Base-by-base conservation (phyloP, 805 yeast genomes). In the Danielia reshetovae region DNA sequence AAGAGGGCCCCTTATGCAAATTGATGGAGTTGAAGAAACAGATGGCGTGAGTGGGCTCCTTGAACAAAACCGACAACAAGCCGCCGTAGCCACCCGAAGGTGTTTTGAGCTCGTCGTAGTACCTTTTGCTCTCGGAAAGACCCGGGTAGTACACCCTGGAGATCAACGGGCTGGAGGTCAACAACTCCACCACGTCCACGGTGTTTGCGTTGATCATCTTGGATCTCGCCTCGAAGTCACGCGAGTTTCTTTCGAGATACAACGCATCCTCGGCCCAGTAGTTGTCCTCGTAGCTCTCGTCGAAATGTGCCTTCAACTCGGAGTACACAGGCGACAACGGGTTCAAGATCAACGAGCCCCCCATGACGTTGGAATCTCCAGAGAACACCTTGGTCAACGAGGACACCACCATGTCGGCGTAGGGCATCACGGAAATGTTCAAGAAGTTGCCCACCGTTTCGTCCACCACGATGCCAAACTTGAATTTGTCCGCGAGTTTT, bases 251-350 rank as follows among this genome's bases (percentile, higher is more conserved):
- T 59, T 93, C 98, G 52, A 93, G 62, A 52, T 82, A 81, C 35
- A 93, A 77, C 1, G 96, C 96, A 61, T 93, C 98, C 60, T 90
- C 96, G 21, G 81, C 85, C 97, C 97, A 93, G 46, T 85, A 72
- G 5, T 70, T 60, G 51, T 90, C 97, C 43, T 72, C 80, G 55
- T 74, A 86, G 29, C 71, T 70, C 7, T 67, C 63, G 36, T 70
- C 50, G 46, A 79, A 66, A 46, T 71, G 71, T 25, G 55, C 38
- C 52, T 79, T 79, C 38, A 85, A 70, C 36, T 34, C 39, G 2
- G 46, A 37, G 62, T 75, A 88, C 42, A 51, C 59, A 27, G 57
- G 60, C 7, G 89, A 72, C 5, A 66, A 50, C 4, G 89, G 83
- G 53, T 90, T 93, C 48, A 93, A 62, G 5, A 87, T 79, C 42